Conservation (phyloP, 768 basidiomycete species). For the Serendipita indica region DNA sequence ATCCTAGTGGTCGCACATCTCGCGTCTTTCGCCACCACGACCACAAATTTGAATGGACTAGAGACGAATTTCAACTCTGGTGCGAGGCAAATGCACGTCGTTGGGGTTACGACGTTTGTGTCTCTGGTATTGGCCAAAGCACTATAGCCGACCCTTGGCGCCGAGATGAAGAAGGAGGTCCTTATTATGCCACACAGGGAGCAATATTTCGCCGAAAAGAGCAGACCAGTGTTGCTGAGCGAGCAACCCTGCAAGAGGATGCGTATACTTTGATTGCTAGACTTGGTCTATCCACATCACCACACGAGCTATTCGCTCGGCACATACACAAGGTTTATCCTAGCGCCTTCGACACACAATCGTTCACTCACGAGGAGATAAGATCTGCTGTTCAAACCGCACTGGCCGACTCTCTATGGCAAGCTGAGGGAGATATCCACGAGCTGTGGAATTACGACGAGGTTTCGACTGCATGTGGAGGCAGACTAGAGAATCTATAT, state of each 20-base stretch:
- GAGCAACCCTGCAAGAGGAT: not conserved
- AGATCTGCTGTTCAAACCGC: not conserved
- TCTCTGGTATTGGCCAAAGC: slow-evolving; percentile 44
- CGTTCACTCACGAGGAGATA: not conserved
- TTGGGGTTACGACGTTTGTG: slow-evolving; percentile 60
- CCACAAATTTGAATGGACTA: slow-evolving; percentile 85
- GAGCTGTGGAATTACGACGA: slow-evolving; percentile 6
- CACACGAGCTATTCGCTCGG: not conserved
- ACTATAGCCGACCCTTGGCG: slow-evolving; percentile 53
- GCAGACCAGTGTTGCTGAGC: not conserved
- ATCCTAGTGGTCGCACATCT: slow-evolving; percentile 61
- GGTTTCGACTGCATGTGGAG: slow-evolving; percentile 7
- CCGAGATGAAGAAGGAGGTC: slow-evolving; percentile 31
- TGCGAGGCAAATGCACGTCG: slow-evolving; percentile 39
- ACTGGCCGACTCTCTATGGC: not conserved
- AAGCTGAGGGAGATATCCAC: not conserved
- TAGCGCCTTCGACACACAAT: not conserved
- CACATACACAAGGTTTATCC: not conserved
- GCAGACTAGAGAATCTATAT: not conserved
- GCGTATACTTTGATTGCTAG: not conserved
- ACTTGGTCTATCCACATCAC: too few species aligned
- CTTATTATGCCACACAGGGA: slow-evolving; percentile 46
- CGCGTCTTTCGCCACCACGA: slow-evolving; percentile 68
- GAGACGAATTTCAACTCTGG: slow-evolving; percentile 53
- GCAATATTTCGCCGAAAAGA: slow-evolving; percentile 31